A percentile compares a stretch with the other conserved stretches of the same genome.
These are phyloP conservation scores for Suillus subalutaceus DNA, from an alignment of 768 basidiomycete genomes.

Conservation along the genomic window DNA sequence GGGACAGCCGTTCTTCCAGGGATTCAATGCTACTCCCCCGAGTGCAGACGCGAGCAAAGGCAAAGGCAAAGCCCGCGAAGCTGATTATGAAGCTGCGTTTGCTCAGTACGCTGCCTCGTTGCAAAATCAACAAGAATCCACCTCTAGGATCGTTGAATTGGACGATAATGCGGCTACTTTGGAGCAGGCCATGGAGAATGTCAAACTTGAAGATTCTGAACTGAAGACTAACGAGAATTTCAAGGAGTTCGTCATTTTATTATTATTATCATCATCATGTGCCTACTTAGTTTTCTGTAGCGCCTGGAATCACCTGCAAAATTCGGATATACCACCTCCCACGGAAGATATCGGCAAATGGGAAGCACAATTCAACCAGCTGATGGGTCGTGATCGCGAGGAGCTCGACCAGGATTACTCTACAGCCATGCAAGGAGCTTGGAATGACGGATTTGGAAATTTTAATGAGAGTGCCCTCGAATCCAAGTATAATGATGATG, in stretches of 20 bases:
- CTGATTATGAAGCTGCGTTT: constrained; percentile 87
- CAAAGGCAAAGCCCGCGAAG: constrained; percentile 80
- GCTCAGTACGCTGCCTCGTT: constrained; percentile 63
- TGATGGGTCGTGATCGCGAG: constrained; percentile 71
- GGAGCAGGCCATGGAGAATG: constrained; percentile 41
- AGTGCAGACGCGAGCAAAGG: constrained; percentile 45
- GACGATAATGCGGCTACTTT: constrained; percentile 43
- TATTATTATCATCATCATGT: neutral
- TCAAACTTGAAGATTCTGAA: constrained; percentile 36
- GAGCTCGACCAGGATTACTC: constrained; percentile 68
- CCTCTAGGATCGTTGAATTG: constrained; percentile 56
- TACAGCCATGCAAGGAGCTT: constrained; percentile 61
- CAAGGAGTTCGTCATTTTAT: constrained; percentile 48
- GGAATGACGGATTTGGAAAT: constrained; percentile 59
- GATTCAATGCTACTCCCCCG: constrained; percentile 26
- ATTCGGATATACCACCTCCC: constrained; percentile 58
- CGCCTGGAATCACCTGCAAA: constrained; percentile 63
- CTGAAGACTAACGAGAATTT: constrained; percentile 44
- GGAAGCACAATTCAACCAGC: constrained; percentile 82
- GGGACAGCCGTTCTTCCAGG: constrained; percentile 39
- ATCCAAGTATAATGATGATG: constrained; percentile 66
- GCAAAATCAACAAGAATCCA: constrained; percentile 42
- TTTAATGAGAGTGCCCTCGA: constrained; percentile 36
- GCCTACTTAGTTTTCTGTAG: constrained; percentile 37
- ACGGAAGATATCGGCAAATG: constrained; percentile 72